Evolutionary conservation across 139 green algal genomes (phyloP).

Genomic region (Closterium sp.): DNA sequence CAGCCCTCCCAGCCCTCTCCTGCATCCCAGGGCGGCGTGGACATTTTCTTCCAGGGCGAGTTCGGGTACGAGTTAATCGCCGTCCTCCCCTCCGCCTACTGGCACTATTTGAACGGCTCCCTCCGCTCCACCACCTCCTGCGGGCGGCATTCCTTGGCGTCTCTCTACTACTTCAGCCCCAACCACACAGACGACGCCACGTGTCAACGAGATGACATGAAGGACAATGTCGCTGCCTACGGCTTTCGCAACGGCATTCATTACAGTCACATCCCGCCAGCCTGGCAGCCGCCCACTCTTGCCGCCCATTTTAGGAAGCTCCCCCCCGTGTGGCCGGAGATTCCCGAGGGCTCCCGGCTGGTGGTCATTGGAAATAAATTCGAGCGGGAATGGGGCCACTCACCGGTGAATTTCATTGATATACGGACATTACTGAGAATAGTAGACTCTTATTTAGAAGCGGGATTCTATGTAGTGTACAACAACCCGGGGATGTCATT

Average conservation of each 20-base stretch:
- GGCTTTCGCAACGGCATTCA: neutral
- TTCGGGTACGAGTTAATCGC: constrained; percentile 31
- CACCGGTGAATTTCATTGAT: constrained; percentile 21
- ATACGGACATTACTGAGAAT: neutral
- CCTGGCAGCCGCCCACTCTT: constrained; percentile 11
- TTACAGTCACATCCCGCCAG: neutral
- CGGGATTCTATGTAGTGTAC: constrained; percentile 22
- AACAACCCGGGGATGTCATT: neutral
- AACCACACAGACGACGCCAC: constrained; percentile 16
- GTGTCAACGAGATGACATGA: neutral
- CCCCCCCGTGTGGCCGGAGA: neutral
- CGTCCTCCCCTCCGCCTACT: constrained; percentile 25
- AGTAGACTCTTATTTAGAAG: neutral
- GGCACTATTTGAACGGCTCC: constrained; percentile 13
- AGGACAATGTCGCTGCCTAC: neutral
- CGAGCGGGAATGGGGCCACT: constrained; percentile 1
- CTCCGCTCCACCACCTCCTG: constrained; percentile 2
- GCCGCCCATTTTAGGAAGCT: neutral
- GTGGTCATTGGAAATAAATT: constrained; percentile 33
- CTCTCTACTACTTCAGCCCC: constrained; percentile 29
- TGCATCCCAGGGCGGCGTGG: neutral
- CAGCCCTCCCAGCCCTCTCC: neutral
- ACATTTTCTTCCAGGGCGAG: constrained; percentile 19
- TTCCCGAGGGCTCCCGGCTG: constrained; percentile 2
- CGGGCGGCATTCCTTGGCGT: neutral